Percentiles rank a stretch among this genome's conserved stretches.
phyloP scores from a whole-genome alignment of 106 monocot genomes.

The Xerophyta viscosa region DNA sequence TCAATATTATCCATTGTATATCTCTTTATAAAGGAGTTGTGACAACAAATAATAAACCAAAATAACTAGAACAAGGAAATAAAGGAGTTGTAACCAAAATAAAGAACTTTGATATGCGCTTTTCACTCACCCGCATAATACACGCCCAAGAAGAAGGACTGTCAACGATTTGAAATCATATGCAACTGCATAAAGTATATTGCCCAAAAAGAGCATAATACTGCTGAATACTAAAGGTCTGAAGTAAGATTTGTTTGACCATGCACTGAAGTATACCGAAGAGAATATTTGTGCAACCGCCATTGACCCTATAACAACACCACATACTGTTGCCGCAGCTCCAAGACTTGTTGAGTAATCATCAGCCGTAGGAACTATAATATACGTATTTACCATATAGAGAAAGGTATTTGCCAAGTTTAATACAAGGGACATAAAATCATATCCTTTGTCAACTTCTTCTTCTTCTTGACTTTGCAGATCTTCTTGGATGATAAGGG shows the following conservation, averaged over 20 bases:
- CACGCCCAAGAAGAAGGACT: constrained; percentile 73
- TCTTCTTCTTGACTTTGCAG: constrained; percentile 40
- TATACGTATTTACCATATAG: constrained; percentile 99
- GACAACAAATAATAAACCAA: no score
- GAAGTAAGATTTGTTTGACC: constrained; percentile 97
- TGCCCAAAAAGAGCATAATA: constrained; percentile 73
- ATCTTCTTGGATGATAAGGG: constrained; percentile 87
- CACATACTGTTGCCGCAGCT: constrained; percentile 95
- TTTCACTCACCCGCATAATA: constrained; percentile 81
- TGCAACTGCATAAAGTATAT: constrained; percentile 80
- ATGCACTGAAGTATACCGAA: constrained; percentile 96
- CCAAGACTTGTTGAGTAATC: constrained; percentile 85
- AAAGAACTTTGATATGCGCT: no score
- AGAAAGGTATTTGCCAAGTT: constrained; percentile 94
- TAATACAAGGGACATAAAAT: constrained; percentile 84
- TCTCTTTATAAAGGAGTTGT: no score
- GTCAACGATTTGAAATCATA: constrained; percentile 72
- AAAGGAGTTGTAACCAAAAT: no score
- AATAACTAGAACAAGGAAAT: no score
- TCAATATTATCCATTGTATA: no score
- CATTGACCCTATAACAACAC: constrained; percentile 96
- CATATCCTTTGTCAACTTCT: constrained; percentile 49
- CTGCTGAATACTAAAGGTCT: constrained; percentile 89
- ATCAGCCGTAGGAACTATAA: constrained; percentile 97
- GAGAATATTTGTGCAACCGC: constrained; percentile 94